These are phyloP conservation scores for Arabis alpina DNA, from an alignment of 345 rosid species.

Conservation along the genomic window DNA sequence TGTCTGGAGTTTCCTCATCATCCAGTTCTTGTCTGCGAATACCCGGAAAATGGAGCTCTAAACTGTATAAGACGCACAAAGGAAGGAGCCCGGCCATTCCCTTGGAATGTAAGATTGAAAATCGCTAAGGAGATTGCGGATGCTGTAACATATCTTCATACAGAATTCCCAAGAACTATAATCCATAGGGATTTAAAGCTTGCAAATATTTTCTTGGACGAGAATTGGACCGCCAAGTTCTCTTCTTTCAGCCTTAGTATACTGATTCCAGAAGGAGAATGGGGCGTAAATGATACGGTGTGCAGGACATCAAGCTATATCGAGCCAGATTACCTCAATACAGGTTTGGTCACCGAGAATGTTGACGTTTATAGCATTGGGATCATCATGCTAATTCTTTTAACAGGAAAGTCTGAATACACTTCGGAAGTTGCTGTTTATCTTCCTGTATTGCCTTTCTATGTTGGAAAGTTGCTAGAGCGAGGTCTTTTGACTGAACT, in stretches of 20 bases:
- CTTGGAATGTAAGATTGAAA: conserved; percentile 31
- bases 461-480: conserved; percentile 11
- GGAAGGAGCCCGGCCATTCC: not conserved
- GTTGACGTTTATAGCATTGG: conserved; percentile 33
- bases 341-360: conserved; percentile 38
- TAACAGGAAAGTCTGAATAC: conserved; percentile 30
- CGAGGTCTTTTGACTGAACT: not conserved
- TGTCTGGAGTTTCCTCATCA: conserved; percentile 35
- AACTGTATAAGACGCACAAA: conserved; percentile 5
- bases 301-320: conserved; percentile 32
- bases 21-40: conserved; percentile 35
- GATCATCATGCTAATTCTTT: conserved; percentile 29
- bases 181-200: conserved; percentile 39
- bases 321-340: conserved; percentile 16
- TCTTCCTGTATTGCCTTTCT: conserved; percentile 31
- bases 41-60: conserved; percentile 29
- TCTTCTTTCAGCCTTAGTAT: conserved; percentile 33
- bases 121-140: conserved; percentile 34
- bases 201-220: conserved; percentile 32
- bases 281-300: conserved; percentile 18
- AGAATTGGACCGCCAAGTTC: conserved; percentile 22
- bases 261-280: conserved; percentile 31
- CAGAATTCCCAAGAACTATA: conserved; percentile 28
- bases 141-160: conserved; percentile 36
- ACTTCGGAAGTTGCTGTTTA: not conserved